phyloP scores from a whole-genome alignment of 495 filamentous ascomycete species.

The Letharia columbiana region DNA sequence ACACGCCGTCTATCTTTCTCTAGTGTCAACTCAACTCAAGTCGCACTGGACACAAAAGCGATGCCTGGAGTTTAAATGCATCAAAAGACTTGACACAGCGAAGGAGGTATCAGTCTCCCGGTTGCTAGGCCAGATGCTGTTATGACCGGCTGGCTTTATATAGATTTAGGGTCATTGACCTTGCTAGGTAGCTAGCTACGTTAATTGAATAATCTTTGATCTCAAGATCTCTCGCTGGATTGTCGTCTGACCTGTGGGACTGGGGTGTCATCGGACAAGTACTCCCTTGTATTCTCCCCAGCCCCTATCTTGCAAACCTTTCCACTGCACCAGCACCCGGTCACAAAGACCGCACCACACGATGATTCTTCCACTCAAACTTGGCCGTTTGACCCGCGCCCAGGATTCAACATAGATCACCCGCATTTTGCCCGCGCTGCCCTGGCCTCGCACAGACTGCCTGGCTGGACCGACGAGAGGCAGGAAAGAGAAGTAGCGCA shows the following conservation, averaged over 20 bases:
- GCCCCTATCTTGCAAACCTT: slow-evolving; percentile 38
- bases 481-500: slow-evolving; percentile 50
- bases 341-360: slow-evolving; percentile 48
- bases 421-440: slow-evolving; percentile 41
- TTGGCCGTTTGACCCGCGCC: slow-evolving; percentile 71
- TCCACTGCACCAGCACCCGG: slow-evolving; percentile 71
- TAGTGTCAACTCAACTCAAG: not conserved
- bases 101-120: not conserved
- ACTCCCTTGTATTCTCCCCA: slow-evolving; percentile 21
- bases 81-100: not conserved
- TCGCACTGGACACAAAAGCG: slow-evolving; percentile 8
- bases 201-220: not conserved
- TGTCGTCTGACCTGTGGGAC: not conserved
- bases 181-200: not conserved
- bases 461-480: not conserved
- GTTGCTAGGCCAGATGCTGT: not conserved
- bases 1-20: not conserved
- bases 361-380: slow-evolving; percentile 70
- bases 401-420: slow-evolving; percentile 86
- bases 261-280: slow-evolving; percentile 12
- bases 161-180: not conserved
- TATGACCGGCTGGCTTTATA: not conserved
- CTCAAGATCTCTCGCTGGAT: not conserved
- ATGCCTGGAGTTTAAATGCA: not conserved
- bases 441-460: not conserved